Evolutionary conservation across 2,329 filamentous ascomycete species (phyloP), one percentile per base, ranked within the genome.

Genomic region (Colletotrichum endophyticum): DNA sequence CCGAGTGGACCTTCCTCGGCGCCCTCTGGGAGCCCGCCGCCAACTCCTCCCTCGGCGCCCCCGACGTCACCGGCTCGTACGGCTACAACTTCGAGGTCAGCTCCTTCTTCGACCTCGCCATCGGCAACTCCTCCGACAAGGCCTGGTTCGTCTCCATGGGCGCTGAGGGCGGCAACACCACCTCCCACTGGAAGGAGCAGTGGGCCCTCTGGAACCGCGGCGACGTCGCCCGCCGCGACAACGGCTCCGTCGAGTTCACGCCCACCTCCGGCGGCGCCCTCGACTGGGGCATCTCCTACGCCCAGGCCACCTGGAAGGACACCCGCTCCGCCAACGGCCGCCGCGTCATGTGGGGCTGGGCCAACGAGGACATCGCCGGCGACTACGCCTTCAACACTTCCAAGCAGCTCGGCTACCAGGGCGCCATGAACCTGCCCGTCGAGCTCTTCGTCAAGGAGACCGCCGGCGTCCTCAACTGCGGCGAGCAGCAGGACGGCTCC

Each of bases 41-140:
- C 34, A 78, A 78, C 68, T 9, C 39, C 6, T 78, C 77, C 19
- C 64, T 78, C 6, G 77, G 77, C 13, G 68, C 56, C 16, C 77
- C 77, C 19, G 77, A 78, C 30, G 30, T 78, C 15, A 78, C 77
- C 30, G 77, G 77, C 61, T 78, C 77, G 3, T 78, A 66, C 53
- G 77, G 77, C 12, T 77, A 78, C 66, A 78, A 78, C 66, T 78
- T 78, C 27, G 77, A 78, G 61, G 75, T 77, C 66, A 76, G 72
- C 69, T 70, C 72, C 72, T 61, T 78, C 39, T 78, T 78, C 62
- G 70, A 73, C 64, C 71, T 78, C 3, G 64, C 75, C 64, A 27
- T 77, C 34, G 75, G 71, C 36, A 63, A 74, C n/a, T 64, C 70
- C 5, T 68, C 36, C 16, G 75, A 74, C 56, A 78, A 72, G 75